These are phyloP conservation scores for Tritrichomonas musculus DNA, from an alignment of 208 protist genomes.

Conservation along the genomic window DNA sequence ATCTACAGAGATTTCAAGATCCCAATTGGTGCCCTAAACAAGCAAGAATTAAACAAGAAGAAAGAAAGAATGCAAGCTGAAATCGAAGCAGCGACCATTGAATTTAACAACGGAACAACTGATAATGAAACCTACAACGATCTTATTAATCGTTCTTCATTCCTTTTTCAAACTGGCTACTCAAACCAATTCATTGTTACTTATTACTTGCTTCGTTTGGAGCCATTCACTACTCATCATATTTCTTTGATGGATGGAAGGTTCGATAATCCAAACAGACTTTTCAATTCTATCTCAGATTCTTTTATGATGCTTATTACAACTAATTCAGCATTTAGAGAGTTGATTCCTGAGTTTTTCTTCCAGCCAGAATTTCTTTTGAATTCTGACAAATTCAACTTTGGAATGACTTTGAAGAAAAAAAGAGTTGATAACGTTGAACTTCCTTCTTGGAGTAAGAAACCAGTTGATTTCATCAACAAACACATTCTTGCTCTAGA, in stretches of 20 bases:
- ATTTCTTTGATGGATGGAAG: not conserved
- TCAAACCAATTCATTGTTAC: not conserved
- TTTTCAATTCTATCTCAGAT: not conserved
- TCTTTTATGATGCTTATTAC: too few relatives aligned
- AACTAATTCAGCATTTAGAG: not conserved
- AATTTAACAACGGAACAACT: not conserved
- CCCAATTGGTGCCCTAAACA: not conserved
- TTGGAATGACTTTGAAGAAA: not conserved
- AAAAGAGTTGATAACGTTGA: not conserved
- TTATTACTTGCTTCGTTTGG: slow-evolving; percentile 27
- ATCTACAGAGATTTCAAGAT: not conserved
- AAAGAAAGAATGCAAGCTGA: not conserved
- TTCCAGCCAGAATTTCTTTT: not conserved
- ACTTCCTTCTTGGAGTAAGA: not conserved
- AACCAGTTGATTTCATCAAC: not conserved
- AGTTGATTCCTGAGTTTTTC: slow-evolving; percentile 30
- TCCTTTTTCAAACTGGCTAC: not conserved
- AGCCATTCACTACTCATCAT: slow-evolving; percentile 4
- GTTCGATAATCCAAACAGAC: not conserved
- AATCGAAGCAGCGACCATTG: not conserved
- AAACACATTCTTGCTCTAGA: not conserved
- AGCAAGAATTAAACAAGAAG: not conserved
- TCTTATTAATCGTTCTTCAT: not conserved
- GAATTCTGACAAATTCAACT: not conserved
- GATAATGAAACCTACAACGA: too few relatives aligned